Evolutionary conservation across 2,329 filamentous ascomycete species (phyloP).

Genomic region (Emergomyces pasteurianus): DNA sequence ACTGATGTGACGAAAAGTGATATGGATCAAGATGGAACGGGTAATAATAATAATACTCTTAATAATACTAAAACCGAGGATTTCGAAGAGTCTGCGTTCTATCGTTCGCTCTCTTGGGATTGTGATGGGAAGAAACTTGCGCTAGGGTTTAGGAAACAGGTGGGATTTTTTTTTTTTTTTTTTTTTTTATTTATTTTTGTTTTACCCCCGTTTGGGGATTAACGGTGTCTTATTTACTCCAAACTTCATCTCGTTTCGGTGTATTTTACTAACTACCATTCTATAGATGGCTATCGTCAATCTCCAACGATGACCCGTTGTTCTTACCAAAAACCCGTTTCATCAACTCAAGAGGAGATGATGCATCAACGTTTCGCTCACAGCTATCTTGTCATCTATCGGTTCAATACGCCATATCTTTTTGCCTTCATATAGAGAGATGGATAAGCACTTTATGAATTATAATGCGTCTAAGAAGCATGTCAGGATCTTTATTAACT

Average conservation of each 20-base stretch:
- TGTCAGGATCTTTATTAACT: too few relatives aligned
- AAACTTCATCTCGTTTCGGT: not conserved
- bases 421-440: too few relatives aligned
- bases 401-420: not conserved
- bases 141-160: slow-evolving; percentile 39
- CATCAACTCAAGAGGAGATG: too few relatives aligned
- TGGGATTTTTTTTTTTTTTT: slow-evolving; percentile 16
- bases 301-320: slow-evolving; percentile 23
- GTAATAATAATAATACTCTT: slow-evolving; percentile 12
- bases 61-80: slow-evolving; percentile 13
- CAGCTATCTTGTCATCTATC: not conserved
- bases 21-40: slow-evolving; percentile 19
- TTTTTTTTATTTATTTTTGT: not conserved
- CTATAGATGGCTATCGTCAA: slow-evolving; percentile 29
- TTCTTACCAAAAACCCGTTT: not conserved
- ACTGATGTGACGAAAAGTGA: slow-evolving; percentile 18
- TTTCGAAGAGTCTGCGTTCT: slow-evolving; percentile 22
- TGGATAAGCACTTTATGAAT: not conserved
- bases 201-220: not conserved
- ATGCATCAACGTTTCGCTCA: not conserved
- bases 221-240: not conserved
- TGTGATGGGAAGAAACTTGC: slow-evolving; percentile 42
- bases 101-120: slow-evolving; percentile 40
- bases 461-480: not conserved
- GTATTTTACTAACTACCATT: not conserved